phyloP scores from a whole-genome alignment of 2,329 filamentous ascomycete species.

The Chalaropsis thielavioides region DNA sequence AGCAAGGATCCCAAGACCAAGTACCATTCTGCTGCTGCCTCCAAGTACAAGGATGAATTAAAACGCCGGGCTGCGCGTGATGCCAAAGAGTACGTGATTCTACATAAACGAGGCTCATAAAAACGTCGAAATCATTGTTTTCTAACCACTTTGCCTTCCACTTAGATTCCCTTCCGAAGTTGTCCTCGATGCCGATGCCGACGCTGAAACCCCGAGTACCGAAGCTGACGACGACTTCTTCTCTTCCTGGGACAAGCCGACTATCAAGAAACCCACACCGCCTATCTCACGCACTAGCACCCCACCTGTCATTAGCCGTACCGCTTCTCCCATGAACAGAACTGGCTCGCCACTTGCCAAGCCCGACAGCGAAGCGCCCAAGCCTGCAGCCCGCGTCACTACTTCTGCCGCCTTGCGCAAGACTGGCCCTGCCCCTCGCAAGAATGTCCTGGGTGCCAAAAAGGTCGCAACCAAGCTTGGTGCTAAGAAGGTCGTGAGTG shows the following conservation, averaged over 20 bases:
- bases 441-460: conserved; percentile 78
- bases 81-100: conserved; percentile 56
- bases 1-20: conserved; percentile 97
- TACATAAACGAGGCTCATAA: neutral
- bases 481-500: conserved; percentile 68
- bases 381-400: conserved; percentile 53
- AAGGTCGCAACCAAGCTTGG: conserved; percentile 70
- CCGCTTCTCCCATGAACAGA: conserved; percentile 79
- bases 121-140: neutral
- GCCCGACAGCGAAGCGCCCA: conserved; percentile 37
- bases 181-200: conserved; percentile 57
- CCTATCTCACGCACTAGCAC: conserved; percentile 82
- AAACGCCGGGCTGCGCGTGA: conserved; percentile 73
- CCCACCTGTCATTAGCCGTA: conserved; percentile 65
- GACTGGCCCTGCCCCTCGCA: conserved; percentile 52
- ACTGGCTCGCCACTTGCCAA: conserved; percentile 70
- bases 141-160: neutral
- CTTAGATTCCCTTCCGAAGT: conserved; percentile 70
- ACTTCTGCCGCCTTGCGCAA: conserved; percentile 75
- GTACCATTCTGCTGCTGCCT: conserved; percentile 84
- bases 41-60: conserved; percentile 95
- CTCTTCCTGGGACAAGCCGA: conserved; percentile 95
- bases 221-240: conserved; percentile 91
- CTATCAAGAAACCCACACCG: conserved; percentile 91
- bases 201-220: conserved; percentile 62